Evolutionary conservation across 2,329 filamentous ascomycete species (phyloP).

Genomic region (Dactylellina parvicollis): DNA sequence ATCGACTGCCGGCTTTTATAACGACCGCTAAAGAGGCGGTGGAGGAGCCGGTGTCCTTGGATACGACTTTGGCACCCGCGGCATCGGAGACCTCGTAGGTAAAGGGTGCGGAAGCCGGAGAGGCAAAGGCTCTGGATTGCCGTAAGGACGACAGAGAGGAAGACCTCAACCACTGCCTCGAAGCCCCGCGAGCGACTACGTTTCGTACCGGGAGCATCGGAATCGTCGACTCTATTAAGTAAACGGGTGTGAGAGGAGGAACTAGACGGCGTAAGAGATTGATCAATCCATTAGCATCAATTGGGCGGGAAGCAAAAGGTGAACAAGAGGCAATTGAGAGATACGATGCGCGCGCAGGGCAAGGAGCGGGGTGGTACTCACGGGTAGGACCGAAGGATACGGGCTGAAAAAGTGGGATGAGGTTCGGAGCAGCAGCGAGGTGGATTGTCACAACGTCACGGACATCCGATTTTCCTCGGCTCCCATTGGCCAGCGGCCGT

Average conservation of each 20-base stretch:
- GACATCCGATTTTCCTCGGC: constrained; percentile 47
- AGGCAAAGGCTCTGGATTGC: constrained; percentile 60
- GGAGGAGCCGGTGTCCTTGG: constrained; percentile 85
- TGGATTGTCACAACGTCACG: constrained; percentile 39
- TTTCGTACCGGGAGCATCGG: constrained; percentile 48
- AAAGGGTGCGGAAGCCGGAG: constrained; percentile 77
- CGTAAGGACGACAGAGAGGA: constrained; percentile 35
- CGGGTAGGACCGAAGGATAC: constrained; percentile 11
- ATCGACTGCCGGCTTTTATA: constrained; percentile 92
- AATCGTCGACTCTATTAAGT: constrained; percentile 26
- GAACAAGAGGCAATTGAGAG: neutral
- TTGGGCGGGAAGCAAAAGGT: constrained; percentile 6
- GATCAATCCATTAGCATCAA: constrained; percentile 17
- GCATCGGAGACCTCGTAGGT: constrained; percentile 88
- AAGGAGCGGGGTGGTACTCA: constrained; percentile 1
- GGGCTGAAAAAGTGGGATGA: constrained; percentile 11
- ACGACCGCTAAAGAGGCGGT: constrained; percentile 92
- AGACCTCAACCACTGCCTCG: constrained; percentile 44
- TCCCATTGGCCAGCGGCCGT: constrained; percentile 30
- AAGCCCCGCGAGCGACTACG: constrained; percentile 44
- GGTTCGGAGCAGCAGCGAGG: constrained; percentile 7
- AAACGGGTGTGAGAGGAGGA: constrained; percentile 19
- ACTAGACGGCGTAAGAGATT: constrained; percentile 11
- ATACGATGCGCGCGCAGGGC: neutral
- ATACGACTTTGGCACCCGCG: constrained; percentile 89